These are phyloP conservation scores for Phytophthora kernoviae DNA, from an alignment of 352 stramenopile genomes.

Conservation along the genomic window DNA sequence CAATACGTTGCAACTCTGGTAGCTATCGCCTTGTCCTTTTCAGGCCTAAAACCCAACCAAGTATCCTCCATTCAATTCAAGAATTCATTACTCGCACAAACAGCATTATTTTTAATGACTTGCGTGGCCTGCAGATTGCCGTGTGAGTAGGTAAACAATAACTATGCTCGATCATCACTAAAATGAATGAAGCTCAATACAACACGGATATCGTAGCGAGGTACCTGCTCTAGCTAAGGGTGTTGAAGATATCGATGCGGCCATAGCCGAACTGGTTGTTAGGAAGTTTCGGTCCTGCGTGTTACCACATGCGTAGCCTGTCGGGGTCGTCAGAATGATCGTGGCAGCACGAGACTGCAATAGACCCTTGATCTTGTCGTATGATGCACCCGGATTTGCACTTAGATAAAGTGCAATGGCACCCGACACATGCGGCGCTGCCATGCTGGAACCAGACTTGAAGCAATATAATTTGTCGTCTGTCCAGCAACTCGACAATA, in stretches of 20 bases:
- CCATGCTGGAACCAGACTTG: conserved; percentile 75
- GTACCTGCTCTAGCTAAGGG: conserved; percentile 23
- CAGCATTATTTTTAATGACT: no score
- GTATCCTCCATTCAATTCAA: no score
- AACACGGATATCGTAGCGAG: neutral
- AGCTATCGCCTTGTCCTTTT: no score
- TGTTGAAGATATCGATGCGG: conserved; percentile 45
- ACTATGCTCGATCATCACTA: no score
- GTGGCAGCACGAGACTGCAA: conserved; percentile 38
- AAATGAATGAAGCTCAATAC: no score
- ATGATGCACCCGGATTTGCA: conserved; percentile 40
- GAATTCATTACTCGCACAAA: no score
- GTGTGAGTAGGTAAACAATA: no score
- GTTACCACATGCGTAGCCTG: conserved; percentile 43
- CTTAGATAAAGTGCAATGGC: conserved; percentile 60
- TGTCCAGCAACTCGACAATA: conserved; percentile 56
- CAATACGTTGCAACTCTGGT: no score
- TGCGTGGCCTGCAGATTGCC: no score
- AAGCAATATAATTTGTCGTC: conserved; percentile 52
- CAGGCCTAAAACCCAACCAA: no score
- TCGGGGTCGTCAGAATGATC: conserved; percentile 29
- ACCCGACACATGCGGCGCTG: conserved; percentile 61
- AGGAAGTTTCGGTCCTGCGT: conserved; percentile 43
- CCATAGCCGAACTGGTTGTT: conserved; percentile 71
- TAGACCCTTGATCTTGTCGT: conserved; percentile 46